Conservation (phyloP, 106 monocot species). For the Cymbidium sinense region DNA sequence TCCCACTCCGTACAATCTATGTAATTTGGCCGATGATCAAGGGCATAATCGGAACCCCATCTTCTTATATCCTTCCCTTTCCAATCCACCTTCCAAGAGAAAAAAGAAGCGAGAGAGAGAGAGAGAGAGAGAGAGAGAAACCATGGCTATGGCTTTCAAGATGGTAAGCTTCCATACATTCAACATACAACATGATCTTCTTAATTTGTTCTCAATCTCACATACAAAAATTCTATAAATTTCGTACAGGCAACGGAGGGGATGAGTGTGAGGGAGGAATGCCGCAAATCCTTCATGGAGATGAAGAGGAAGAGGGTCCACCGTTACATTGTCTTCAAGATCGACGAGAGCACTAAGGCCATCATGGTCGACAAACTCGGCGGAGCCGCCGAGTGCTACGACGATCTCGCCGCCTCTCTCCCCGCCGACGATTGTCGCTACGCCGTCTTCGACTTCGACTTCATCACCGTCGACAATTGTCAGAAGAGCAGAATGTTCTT, state of each 20-base stretch:
- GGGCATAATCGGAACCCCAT: not conserved
- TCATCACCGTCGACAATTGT: constrained; percentile 48
- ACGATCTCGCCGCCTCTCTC: constrained; percentile 40
- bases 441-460: constrained; percentile 68
- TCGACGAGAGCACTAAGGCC: constrained; percentile 41
- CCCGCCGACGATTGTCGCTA: constrained; percentile 62
- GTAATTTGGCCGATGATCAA: not conserved
- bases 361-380: constrained; percentile 69
- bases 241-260: constrained; percentile 35
- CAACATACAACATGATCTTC: not conserved
- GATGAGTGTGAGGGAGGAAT: constrained; percentile 58
- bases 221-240: not conserved
- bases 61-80: not conserved
- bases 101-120: not conserved
- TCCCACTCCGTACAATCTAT: too few relatives aligned
- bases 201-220: not conserved
- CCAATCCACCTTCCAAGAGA: not conserved
- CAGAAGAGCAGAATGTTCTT: constrained; percentile 78
- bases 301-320: constrained; percentile 59
- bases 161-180: not conserved
- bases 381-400: constrained; percentile 42
- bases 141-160: constrained; percentile 9
- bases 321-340: constrained; percentile 57
- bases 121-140: not conserved
- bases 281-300: constrained; percentile 47